phyloP scores from a whole-genome alignment of 345 rosid species.

The Euphorbia tirucalli region DNA sequence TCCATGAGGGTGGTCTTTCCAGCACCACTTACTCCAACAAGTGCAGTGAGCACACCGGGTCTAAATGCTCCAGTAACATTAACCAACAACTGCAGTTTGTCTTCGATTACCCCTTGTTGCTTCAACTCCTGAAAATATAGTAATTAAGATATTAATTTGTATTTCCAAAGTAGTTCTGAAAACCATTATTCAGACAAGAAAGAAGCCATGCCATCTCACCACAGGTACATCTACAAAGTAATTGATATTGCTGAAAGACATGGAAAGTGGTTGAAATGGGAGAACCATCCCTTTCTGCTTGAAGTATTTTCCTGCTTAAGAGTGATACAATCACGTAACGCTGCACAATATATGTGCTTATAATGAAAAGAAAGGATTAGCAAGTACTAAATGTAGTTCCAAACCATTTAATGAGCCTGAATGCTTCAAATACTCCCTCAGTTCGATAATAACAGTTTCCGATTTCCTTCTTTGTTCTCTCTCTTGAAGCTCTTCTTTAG shows the following conservation, averaged over 20 bases:
- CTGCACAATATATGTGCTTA: neutral
- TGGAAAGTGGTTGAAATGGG: conserved; percentile 93
- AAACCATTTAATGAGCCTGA: conserved; percentile 71
- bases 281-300: conserved; percentile 96
- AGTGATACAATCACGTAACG: conserved; percentile 14
- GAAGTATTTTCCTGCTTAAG: conserved; percentile 72
- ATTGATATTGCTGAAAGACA: conserved; percentile 84
- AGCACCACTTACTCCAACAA: conserved; percentile 98
- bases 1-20: conserved; percentile 99
- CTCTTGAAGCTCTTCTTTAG: conserved; percentile 84
- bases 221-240: conserved; percentile 85
- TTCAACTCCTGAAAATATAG: conserved; percentile 65
- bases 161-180: conserved; percentile 16
- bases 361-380: conserved; percentile 15
- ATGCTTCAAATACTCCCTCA: conserved; percentile 79
- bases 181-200: neutral
- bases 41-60: conserved; percentile 88
- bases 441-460: conserved; percentile 61
- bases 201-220: conserved; percentile 42
- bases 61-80: conserved; percentile 94
- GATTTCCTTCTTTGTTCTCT: conserved; percentile 82
- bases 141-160: conserved; percentile 10
- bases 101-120: conserved; percentile 84
- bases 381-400: conserved; percentile 17
- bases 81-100: conserved; percentile 74